Conservation (phyloP, 1,284 basidiomycete genomes). For the Malassezia japonica region DNA sequence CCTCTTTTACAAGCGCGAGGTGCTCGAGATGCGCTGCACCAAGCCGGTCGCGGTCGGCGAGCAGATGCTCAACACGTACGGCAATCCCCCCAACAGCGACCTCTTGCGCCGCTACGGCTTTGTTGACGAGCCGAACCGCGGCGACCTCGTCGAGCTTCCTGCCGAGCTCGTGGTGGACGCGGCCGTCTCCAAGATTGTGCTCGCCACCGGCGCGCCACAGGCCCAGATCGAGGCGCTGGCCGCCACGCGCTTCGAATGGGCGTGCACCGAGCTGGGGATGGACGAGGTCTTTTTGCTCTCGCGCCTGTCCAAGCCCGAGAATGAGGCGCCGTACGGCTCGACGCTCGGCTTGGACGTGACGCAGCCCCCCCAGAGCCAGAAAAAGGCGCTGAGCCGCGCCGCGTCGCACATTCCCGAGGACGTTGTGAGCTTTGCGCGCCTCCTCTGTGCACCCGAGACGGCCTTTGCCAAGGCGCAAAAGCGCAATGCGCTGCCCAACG, state of each 20-base stretch:
- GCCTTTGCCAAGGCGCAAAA: conserved; percentile 61
- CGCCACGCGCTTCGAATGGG: conserved; percentile 28
- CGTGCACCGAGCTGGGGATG: conserved; percentile 30
- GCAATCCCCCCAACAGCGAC: conserved; percentile 86
- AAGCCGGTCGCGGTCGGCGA: conserved; percentile 65
- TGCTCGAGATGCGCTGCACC: conserved; percentile 72
- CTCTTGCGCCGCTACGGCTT: conserved; percentile 87
- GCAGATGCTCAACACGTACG: conserved; percentile 91
- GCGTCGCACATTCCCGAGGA: conserved; percentile 58
- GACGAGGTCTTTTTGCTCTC: conserved; percentile 37
- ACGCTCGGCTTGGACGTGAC: conserved; percentile 14
- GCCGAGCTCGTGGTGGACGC: conserved; percentile 64
- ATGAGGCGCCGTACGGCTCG: conserved; percentile 21
- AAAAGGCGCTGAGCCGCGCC: conserved; percentile 38
- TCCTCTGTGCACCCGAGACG: conserved; percentile 57
- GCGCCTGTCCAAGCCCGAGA: conserved; percentile 32
- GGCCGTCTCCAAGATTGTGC: conserved; percentile 6
- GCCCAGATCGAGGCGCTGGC: conserved; percentile 17
- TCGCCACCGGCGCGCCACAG: not conserved
- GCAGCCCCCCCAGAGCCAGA: conserved; percentile 17
- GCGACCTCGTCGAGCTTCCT: conserved; percentile 73
- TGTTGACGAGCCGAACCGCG: conserved; percentile 79
- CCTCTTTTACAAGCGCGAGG: conserved; percentile 66
- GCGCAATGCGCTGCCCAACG: conserved; percentile 71
- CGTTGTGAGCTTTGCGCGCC: conserved; percentile 62